phyloP scores from a whole-genome alignment of 2,329 filamentous ascomycete species.

The Penicillium italicum region DNA sequence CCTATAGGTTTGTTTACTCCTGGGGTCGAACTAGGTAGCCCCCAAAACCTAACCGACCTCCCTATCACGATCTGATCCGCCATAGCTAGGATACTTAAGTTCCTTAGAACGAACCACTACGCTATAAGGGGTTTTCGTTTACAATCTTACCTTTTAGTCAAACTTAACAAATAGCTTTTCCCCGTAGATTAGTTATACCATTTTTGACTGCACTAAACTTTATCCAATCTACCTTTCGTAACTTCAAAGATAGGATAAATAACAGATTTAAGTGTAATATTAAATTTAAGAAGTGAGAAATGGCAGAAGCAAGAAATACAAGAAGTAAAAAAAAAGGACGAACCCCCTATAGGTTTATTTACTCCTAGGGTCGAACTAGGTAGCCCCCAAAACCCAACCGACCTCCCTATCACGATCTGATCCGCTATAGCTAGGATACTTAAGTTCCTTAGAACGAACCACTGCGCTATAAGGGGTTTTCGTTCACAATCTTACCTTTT shows the following conservation, averaged over 20 bases:
- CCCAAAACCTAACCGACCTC: neutral
- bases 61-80: neutral
- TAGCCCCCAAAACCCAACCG: neutral
- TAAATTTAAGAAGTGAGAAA: too few relatives aligned
- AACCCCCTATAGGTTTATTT: neutral
- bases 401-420: neutral
- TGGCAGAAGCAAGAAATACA: too few relatives aligned
- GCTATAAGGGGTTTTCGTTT: neutral
- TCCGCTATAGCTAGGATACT: neutral
- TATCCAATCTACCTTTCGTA: too few relatives aligned
- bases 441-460: neutral
- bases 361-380: too few relatives aligned
- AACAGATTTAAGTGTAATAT: too few relatives aligned
- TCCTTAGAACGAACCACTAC: neutral
- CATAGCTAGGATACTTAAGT: fast-evolving
- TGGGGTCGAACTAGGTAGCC: too few relatives aligned
- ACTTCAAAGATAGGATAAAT: too few relatives aligned
- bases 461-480: neutral
- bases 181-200: too few relatives aligned
- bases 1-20: neutral
- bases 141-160: neutral
- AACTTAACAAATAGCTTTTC: neutral
- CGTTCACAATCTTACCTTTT: neutral
- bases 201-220: too few relatives aligned
- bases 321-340: too few relatives aligned